Evolutionary conservation across 129 eudicot species (phyloP).

Genomic region (Helichrysum umbraculigerum): DNA sequence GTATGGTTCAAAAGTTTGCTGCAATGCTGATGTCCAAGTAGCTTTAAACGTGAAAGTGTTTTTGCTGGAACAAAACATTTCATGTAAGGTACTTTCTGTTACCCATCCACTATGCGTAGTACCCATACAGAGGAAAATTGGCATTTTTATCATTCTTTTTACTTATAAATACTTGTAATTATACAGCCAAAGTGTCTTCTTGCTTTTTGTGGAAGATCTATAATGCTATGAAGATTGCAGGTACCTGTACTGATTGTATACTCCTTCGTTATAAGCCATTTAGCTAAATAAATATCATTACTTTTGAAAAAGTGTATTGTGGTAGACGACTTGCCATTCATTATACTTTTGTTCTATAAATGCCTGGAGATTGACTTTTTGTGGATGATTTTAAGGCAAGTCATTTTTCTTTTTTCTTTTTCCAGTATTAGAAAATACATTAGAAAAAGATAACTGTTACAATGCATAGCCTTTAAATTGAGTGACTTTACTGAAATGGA

Average conservation of each 20-base stretch:
- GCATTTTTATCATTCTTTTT: background rate
- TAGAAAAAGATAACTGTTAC: background rate
- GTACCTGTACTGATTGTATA: conserved; percentile 21
- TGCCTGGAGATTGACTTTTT: no score
- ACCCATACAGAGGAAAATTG: background rate
- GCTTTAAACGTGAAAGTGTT: conserved; percentile 22
- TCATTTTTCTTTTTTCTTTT: background rate
- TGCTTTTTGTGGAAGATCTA: conserved; percentile 21
- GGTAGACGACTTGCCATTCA: background rate
- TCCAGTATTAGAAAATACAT: background rate
- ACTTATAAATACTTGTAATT: background rate
- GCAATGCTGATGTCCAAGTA: conserved; percentile 38
- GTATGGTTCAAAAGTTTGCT: conserved; percentile 56
- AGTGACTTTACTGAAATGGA: background rate
- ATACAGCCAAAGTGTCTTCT: conserved; percentile 4
- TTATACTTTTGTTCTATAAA: background rate
- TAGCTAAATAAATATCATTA: no score
- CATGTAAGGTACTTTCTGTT: conserved; percentile 31
- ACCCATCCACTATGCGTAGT: conserved; percentile 1
- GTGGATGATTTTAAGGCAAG: background rate
- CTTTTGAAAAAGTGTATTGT: background rate
- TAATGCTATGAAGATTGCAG: conserved; percentile 26
- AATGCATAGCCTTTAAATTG: background rate
- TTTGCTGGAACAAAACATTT: conserved; percentile 21
- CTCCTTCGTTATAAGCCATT: background rate